A percentile compares a stretch with the other conserved stretches of the same genome.
Evolutionary conservation across 2,329 filamentous ascomycete species (phyloP).

Genomic region (Capronia epimyces): DNA sequence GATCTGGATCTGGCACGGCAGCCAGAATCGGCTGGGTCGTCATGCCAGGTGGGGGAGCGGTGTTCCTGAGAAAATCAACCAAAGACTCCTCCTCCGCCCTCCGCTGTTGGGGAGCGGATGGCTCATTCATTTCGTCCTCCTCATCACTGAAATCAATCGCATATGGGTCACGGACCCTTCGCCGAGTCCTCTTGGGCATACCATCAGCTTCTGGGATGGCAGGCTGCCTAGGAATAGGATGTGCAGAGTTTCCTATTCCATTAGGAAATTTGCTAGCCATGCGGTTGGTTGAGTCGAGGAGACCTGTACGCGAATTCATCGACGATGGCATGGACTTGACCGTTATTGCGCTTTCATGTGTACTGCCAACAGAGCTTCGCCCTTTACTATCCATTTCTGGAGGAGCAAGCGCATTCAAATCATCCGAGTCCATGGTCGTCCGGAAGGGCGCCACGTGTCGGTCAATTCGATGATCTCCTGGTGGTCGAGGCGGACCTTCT

Average conservation of each 20-base stretch:
- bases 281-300: constrained; percentile 47
- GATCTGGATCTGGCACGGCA: constrained; percentile 9
- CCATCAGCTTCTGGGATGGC: constrained; percentile 40
- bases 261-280: constrained; percentile 19
- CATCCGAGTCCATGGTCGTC: constrained; percentile 79
- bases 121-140: constrained; percentile 57
- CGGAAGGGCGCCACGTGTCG: constrained; percentile 80
- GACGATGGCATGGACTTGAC: constrained; percentile 56
- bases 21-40: constrained; percentile 30
- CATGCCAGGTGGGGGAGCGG: constrained; percentile 37
- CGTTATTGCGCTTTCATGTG: constrained; percentile 46
- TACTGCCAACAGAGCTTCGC: constrained; percentile 39
- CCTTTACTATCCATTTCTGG: constrained; percentile 31
- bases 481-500: constrained; percentile 64
- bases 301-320: constrained; percentile 68
- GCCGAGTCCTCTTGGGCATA: constrained; percentile 64
- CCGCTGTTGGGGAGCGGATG: constrained; percentile 36
- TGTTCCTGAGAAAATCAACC: constrained; percentile 46
- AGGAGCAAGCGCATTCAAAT: constrained; percentile 44
- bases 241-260: constrained; percentile 5
- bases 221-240: constrained; percentile 18
- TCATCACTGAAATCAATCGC: constrained; percentile 76
- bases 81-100: constrained; percentile 41
- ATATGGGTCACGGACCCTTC: constrained; percentile 80
- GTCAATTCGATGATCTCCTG: constrained; percentile 63